phyloP scores from a whole-genome alignment of 2,329 filamentous ascomycete genomes.

The Hypoxylon sp. region DNA sequence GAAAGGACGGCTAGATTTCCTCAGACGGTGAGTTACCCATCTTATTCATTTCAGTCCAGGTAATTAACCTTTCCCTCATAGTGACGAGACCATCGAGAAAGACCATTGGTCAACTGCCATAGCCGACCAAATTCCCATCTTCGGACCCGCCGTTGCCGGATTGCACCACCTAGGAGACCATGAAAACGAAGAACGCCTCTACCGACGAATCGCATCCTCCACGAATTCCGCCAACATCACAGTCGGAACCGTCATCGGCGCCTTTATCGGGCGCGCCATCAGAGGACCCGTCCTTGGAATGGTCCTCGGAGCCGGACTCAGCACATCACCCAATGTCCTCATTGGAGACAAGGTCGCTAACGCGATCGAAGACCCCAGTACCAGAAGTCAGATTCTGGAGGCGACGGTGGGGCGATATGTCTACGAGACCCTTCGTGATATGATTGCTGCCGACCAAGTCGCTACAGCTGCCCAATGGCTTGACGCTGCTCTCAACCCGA shows the following conservation, averaged over 20 bases:
- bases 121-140: slow-evolving; percentile 31
- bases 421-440: slow-evolving; percentile 26
- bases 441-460: slow-evolving; percentile 20
- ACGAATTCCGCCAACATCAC: slow-evolving; percentile 32
- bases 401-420: slow-evolving; percentile 23
- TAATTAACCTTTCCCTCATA: slow-evolving; percentile 22
- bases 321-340: slow-evolving; percentile 19
- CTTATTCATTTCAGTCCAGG: slow-evolving; percentile 6
- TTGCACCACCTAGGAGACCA: slow-evolving; percentile 14
- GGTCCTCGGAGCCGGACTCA: slow-evolving; percentile 31
- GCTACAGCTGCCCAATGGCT: slow-evolving; percentile 26
- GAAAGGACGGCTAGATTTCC: slow-evolving; percentile 28
- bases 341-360: slow-evolving; percentile 15
- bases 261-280: slow-evolving; percentile 33
- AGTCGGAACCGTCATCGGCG: slow-evolving; percentile 28
- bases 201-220: slow-evolving; percentile 26
- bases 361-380: slow-evolving; percentile 17
- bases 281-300: slow-evolving; percentile 25
- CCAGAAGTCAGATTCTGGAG: slow-evolving; percentile 25
- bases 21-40: slow-evolving; percentile 29
- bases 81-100: slow-evolving; percentile 22
- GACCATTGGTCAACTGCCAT: slow-evolving; percentile 29
- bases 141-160: slow-evolving; percentile 29
- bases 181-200: slow-evolving; percentile 16
- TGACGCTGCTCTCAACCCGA: slow-evolving; percentile 8